Conservation (phyloP, 768 basidiomycete genomes). For the Cantharellus cinnabarinus region DNA sequence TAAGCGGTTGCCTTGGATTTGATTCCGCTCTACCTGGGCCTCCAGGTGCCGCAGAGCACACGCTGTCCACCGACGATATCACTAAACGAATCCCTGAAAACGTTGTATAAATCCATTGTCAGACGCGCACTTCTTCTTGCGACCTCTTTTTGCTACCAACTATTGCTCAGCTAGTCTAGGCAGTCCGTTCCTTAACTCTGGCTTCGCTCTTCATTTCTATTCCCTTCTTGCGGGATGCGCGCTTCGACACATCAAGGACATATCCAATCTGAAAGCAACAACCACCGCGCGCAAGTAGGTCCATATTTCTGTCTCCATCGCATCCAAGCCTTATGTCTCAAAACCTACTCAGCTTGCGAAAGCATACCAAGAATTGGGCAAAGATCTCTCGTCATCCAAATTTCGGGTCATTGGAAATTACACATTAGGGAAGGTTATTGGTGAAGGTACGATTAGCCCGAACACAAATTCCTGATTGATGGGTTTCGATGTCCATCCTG, state of each 20-base stretch:
- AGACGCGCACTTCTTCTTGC: too few relatives aligned
- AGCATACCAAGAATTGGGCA: conserved; percentile 94
- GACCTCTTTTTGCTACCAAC: too few relatives aligned
- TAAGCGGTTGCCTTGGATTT: too few relatives aligned
- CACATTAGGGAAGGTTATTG: conserved; percentile 80
- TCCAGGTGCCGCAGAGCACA: too few relatives aligned
- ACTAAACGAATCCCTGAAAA: too few relatives aligned
- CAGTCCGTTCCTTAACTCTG: background rate
- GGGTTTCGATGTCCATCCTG: background rate
- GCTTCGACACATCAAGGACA: conserved; percentile 2
- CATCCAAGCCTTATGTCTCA: background rate
- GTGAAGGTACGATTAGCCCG: conserved; percentile 47
- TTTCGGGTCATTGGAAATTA: conserved; percentile 88
- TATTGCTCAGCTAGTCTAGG: too few relatives aligned
- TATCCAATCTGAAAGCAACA: conserved; percentile 6
- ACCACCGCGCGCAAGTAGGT: conserved; percentile 10
- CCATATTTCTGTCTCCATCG: background rate
- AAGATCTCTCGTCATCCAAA: conserved; percentile 80
- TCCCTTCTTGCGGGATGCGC: background rate
- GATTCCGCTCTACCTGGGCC: too few relatives aligned
- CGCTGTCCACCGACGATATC: too few relatives aligned
- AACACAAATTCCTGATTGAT: background rate
- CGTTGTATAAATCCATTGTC: too few relatives aligned
- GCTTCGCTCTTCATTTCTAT: background rate
- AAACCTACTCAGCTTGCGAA: conserved; percentile 50